Evolutionary conservation across 768 basidiomycete genomes (phyloP).

Genomic region (Boletus barrowsii): DNA sequence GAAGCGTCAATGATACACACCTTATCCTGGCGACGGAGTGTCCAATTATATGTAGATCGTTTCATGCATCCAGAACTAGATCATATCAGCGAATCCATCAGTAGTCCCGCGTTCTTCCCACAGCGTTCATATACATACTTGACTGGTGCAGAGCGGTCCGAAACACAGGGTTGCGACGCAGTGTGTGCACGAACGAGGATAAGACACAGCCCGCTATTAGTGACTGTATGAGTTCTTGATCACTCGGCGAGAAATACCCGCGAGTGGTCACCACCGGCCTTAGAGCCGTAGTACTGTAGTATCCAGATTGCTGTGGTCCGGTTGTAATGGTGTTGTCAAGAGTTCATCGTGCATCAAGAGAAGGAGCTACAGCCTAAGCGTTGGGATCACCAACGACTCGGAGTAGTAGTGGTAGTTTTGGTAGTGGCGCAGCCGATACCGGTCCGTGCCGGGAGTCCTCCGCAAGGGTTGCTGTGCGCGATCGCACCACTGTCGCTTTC

Average conservation of each 20-base stretch:
- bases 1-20: background rate
- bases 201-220: background rate
- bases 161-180: background rate
- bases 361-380: no score
- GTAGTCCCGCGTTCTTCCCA: background rate
- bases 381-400: background rate
- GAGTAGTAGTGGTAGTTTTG: background rate
- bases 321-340: background rate
- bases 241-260: no score
- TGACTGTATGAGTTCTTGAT: no score
- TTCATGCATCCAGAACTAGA: background rate
- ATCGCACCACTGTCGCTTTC: background rate
- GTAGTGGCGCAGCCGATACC: background rate
- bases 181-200: background rate
- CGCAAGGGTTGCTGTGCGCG: background rate
- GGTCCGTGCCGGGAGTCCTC: conserved; percentile 11
- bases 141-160: background rate
- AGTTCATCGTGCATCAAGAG: background rate
- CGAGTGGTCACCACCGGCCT: background rate
- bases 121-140: background rate
- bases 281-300: background rate
- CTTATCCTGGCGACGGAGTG: conserved; percentile 10
- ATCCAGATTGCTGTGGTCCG: background rate
- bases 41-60: background rate
- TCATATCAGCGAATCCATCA: conserved; percentile 8